phyloP scores from a whole-genome alignment of 2,329 filamentous ascomycete species.

The Phoma sp. region DNA sequence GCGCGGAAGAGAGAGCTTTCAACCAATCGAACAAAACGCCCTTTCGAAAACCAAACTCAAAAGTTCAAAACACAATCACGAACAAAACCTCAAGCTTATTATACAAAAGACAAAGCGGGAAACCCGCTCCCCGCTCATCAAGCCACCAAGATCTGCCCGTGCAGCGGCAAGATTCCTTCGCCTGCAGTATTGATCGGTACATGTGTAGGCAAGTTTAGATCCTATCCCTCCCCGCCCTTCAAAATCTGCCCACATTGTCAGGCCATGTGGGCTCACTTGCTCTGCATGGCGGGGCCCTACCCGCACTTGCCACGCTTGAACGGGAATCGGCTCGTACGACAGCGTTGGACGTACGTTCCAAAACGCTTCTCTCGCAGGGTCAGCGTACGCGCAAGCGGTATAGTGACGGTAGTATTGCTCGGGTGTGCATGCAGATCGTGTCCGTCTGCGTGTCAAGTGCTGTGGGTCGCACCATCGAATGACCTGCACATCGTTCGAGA shows the following conservation, averaged over 20 bases:
- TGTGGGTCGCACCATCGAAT: no score
- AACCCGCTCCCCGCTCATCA: neutral
- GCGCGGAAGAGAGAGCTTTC: neutral
- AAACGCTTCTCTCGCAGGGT: no score
- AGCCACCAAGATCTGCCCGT: neutral
- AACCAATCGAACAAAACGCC: no score
- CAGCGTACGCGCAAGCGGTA: no score
- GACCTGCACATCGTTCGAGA: no score
- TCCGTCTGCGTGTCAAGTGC: neutral
- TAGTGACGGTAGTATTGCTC: neutral
- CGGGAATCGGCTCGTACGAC: constrained; percentile 11
- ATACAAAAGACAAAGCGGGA: no score
- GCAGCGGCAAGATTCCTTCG: constrained; percentile 1
- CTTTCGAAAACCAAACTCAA: no score
- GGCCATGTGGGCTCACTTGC: constrained; percentile 17
- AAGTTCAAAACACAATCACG: no score
- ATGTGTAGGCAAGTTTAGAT: neutral
- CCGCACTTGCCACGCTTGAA: constrained; percentile 13
- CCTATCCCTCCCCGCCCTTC: neutral
- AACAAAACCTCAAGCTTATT: no score
- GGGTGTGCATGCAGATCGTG: constrained; percentile 4
- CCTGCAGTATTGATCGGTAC: neutral
- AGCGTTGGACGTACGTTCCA: neutral
- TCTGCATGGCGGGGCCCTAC: constrained; percentile 2
- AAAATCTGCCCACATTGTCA: constrained; percentile 18